Conservation (phyloP, 2,329 filamentous ascomycete genomes). For the Graphilbum sp. region DNA sequence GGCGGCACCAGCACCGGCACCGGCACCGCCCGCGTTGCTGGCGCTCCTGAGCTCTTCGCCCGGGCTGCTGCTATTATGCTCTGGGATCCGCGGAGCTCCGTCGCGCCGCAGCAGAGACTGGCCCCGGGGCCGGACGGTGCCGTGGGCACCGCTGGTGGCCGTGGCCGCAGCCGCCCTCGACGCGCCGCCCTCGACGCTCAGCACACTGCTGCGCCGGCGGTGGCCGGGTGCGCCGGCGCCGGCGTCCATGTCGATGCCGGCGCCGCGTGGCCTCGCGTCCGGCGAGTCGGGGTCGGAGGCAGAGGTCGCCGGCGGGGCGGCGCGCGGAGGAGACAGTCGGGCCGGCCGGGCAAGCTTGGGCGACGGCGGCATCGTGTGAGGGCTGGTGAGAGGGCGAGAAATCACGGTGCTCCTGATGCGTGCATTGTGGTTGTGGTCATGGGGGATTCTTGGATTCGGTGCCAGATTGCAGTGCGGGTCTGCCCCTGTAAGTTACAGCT, state of each 20-base stretch:
- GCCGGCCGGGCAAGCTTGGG: background rate
- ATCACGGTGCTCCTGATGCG: no score
- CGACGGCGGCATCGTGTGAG: slow-evolving; percentile 3
- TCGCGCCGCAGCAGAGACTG: background rate
- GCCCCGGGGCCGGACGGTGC: background rate
- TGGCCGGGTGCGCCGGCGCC: slow-evolving; percentile 32
- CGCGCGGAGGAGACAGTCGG: background rate
- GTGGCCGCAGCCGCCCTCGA: background rate
- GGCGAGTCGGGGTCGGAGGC: background rate
- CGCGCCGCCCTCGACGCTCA: no score
- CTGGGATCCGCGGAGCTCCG: background rate
- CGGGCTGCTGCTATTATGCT: no score
- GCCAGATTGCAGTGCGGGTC: no score
- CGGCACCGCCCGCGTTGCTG: no score
- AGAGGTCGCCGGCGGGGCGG: background rate
- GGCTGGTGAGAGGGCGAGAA: no score
- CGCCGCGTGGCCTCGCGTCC: no score
- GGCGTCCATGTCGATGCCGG: slow-evolving; percentile 40
- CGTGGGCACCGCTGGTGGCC: background rate
- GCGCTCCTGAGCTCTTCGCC: no score
- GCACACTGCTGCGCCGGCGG: slow-evolving; percentile 38
- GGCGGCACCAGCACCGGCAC: no score
- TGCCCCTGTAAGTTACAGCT: no score
- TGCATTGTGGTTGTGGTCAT: no score
- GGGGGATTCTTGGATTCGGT: no score